Conservation (phyloP, 2,329 filamentous ascomycete species). For the Aspergillus transmontanensis region DNA sequence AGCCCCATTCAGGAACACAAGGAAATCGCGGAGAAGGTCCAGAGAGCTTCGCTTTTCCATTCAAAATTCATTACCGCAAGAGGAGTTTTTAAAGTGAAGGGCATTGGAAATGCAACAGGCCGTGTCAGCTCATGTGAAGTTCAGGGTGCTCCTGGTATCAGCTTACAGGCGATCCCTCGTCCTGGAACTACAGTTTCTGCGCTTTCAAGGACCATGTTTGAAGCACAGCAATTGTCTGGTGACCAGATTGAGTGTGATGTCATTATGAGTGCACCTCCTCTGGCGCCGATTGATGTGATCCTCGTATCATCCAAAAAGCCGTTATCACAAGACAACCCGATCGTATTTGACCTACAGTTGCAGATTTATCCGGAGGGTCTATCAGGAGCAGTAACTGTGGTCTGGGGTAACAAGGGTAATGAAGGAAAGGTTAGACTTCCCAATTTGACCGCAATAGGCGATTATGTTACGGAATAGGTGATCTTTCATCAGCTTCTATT, state of each 20-base stretch:
- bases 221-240: conserved; percentile 3
- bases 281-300: neutral
- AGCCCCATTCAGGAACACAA: conserved; percentile 2
- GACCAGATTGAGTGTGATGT: conserved; percentile 3
- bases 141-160: neutral
- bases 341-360: conserved; percentile 1
- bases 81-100: conserved; percentile 2
- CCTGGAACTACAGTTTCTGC: neutral
- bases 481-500: neutral
- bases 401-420: conserved; percentile 1
- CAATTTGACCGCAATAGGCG: conserved; percentile 2
- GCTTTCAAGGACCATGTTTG: conserved; percentile 3
- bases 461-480: conserved; percentile 1
- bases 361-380: conserved; percentile 5
- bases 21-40: neutral
- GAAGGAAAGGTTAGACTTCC: conserved; percentile 1
- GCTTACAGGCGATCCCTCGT: conserved; percentile 2
- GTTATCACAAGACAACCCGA: neutral
- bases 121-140: neutral
- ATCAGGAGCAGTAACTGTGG: conserved; percentile 3
- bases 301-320: neutral
- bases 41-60: conserved; percentile 2
- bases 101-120: conserved; percentile 1
- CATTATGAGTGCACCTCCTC: conserved; percentile 4
- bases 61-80: conserved; percentile 1